Base-by-base conservation (phyloP, 306 rosid genomes). In the Quillaja saponaria region DNA sequence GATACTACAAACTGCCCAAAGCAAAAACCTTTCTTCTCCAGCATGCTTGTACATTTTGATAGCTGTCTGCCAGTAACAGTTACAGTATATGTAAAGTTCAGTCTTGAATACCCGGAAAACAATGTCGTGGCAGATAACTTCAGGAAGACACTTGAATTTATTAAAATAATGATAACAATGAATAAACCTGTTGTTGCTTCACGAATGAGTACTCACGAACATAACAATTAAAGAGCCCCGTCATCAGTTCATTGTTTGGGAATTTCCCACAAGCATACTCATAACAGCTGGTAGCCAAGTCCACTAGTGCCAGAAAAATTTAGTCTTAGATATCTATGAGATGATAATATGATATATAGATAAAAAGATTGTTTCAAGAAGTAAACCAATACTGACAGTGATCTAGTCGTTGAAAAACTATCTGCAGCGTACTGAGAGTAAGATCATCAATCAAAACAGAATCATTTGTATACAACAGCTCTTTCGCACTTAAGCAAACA, bases 1-100 rank as follows among this genome's bases (percentile, higher is more conserved):
- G 72, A 94, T 90, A 83, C 99, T 94, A 68, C 99, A 90, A 71
- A 87, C 96, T 31, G 99, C 95, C 97, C 99, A 94, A 40, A 94
- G 95, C 87, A 94, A 80, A 70, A 82, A 87, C 55, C 90, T 85
- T 67, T 94, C 99, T 82, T 90, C 97, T 45, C 95, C 96, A 56
- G 74, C 86, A 59, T 77, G 91, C 71, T 94, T 94, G 82, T 94
- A 90, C 99, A 94, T 94, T 76, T 87, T 90, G 78, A 94, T 90
- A 69, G 99, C 99, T 42, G 95, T 94, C 99, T 94, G 91, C 70
- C 74, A 75, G 59, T 68, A 55, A 59, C n/a, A 55, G 52, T 56
- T 63, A 8, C 19, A 13, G 8, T 49, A 41, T 10, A 28, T 25
- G 13, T 0, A 40, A 42, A 58, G 4, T 25, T 20, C 14, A 14